phyloP scores from a whole-genome alignment of 2,329 filamentous ascomycete genomes.

The Eutypa lata region DNA sequence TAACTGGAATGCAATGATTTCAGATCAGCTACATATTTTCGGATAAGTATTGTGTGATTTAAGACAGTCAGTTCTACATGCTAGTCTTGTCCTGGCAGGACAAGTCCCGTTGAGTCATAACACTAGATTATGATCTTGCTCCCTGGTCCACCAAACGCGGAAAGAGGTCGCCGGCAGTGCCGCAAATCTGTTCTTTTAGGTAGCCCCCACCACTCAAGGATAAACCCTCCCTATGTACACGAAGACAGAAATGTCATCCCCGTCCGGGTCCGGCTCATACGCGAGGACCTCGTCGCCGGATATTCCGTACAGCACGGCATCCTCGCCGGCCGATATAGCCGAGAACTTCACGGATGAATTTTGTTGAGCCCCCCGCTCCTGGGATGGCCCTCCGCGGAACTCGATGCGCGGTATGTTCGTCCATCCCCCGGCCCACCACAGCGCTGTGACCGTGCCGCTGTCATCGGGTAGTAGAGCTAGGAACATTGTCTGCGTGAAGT shows the following conservation, averaged over 20 bases:
- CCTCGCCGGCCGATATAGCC: conserved; percentile 17
- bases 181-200: no score
- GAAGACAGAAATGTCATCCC: not conserved
- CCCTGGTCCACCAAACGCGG: no score
- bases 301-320: conserved; percentile 20
- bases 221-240: not conserved
- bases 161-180: no score
- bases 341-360: conserved; percentile 15
- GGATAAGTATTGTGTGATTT: no score
- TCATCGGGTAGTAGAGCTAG: not conserved
- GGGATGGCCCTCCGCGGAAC: conserved; percentile 1
- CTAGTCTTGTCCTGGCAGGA: no score
- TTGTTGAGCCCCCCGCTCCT: conserved; percentile 8
- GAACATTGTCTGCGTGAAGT: conserved; percentile 2
- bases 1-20: no score
- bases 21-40: no score
- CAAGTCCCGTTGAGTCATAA: no score
- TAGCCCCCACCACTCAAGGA: not conserved
- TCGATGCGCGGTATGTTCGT: not conserved
- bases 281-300: conserved; percentile 12
- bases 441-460: conserved; percentile 1
- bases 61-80: no score
- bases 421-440: not conserved
- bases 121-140: no score
- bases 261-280: not conserved